Base-by-base conservation (phyloP, 2,329 filamentous ascomycete species). In the Rhexocercosporidium sp. region DNA sequence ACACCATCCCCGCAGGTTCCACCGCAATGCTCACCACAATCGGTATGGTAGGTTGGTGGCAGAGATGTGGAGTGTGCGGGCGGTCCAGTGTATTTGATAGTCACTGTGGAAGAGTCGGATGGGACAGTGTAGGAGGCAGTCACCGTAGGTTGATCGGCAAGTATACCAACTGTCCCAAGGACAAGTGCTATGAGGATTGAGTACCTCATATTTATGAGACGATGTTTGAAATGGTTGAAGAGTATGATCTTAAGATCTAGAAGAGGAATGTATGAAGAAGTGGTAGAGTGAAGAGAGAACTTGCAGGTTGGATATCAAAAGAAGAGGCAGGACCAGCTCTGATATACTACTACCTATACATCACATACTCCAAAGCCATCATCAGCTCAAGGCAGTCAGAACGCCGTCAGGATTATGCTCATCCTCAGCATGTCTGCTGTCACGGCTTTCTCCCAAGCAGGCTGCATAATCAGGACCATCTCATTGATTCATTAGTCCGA, bases 11-110 rank as follows among this genome's bases (percentile, higher is more conserved):
- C 59, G 31, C 59, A 61, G 12, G 60, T 56, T 8, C 65, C 65
- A 11, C 61, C 65, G 34, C 65, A 67, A 3, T 61, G 22, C 41
- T 54, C 49, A 22, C 59, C 59, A 29, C 65, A 61, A 14, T 47
- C 59, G 11, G 22, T 44, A 18, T 61, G 44, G 39, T 60, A 39
- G 37, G 29, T 27, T 34, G 59, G 41, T 7, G 46, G 18, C 14
- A 37, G 8, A 37, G 9, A 37, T 37, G 34, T 37, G 34, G 5
- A 2, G 8, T 37, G 34, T 7, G 34, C 5, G 34, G 34, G 34
- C 8, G 34, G 34, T 2, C 34, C 34, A 37, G 34, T 37, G 12
- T 37, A 11, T 6, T 37, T 6, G 34, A 9, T 9, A 37, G 34
- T 37, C 12, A 49, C 34, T 22, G 27, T 49, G 16, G 54, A 20